A percentile compares a stretch with the other conserved stretches of the same genome.
Conservation (phyloP, 768 basidiomycete genomes). For the Tylopilus felleus region DNA sequence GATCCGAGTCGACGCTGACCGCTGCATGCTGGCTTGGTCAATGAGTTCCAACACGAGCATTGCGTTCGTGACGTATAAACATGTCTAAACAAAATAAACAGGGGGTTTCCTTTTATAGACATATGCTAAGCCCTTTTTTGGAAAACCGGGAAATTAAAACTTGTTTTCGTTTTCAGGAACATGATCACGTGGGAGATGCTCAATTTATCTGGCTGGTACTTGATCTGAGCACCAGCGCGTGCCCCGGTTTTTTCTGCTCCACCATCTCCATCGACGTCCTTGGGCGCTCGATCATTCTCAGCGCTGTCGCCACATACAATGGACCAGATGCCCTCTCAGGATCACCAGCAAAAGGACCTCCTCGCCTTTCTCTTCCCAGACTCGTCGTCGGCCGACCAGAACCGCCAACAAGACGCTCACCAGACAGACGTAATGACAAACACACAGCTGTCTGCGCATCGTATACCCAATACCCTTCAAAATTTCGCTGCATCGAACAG, state of each 20-base stretch:
- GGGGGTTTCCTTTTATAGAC: not conserved
- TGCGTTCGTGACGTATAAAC: not conserved
- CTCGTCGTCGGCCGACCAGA: slow-evolving; percentile 19
- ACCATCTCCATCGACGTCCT: slow-evolving; percentile 5
- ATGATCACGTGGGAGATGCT: not conserved
- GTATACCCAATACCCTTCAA: slow-evolving; percentile 1
- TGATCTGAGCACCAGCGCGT: not conserved
- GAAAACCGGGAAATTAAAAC: not conserved
- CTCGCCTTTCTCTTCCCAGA: slow-evolving; percentile 35
- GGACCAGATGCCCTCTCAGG: slow-evolving; percentile 26
- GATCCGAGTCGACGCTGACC: slow-evolving; percentile 22
- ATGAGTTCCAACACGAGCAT: not conserved
- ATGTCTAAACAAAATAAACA: slow-evolving; percentile 6
- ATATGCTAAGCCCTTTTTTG: not conserved
- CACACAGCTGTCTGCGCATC: slow-evolving; percentile 9
- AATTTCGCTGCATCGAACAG: slow-evolving; percentile 9
- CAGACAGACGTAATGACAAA: slow-evolving; percentile 13
- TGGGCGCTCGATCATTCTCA: not conserved
- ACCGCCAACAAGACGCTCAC: slow-evolving; percentile 22
- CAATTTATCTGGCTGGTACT: not conserved
- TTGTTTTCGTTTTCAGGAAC: not conserved
- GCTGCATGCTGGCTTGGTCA: not conserved
- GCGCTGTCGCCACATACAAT: not conserved
- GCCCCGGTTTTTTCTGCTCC: slow-evolving; percentile 2
- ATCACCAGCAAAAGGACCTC: slow-evolving; percentile 36